Conservation (phyloP, 176 grass and related monocot genomes). For the Elaeis guineensis region DNA sequence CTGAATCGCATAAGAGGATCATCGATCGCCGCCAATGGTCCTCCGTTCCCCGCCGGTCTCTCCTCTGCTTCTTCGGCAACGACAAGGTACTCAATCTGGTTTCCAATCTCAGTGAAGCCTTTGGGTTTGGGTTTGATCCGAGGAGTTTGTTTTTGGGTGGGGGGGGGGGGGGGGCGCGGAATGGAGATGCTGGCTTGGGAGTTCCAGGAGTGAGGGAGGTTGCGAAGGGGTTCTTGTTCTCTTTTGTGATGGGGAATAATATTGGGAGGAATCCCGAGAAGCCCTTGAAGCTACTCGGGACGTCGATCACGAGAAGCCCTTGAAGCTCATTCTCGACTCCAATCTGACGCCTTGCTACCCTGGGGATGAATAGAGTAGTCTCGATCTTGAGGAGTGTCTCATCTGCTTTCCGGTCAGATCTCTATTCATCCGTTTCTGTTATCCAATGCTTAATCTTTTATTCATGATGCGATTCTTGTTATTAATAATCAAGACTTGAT, state of each 20-base stretch:
- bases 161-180: not conserved
- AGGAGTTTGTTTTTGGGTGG: not conserved
- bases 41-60: not conserved
- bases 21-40: not conserved
- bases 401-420: constrained; percentile 87
- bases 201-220: not conserved
- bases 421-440: constrained; percentile 10
- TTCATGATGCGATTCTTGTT: too few species aligned
- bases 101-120: too few species aligned
- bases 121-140: not conserved
- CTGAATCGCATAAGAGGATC: too few species aligned
- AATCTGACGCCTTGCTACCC: constrained; percentile 92
- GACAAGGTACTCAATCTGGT: too few species aligned
- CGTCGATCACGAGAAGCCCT: constrained; percentile 90
- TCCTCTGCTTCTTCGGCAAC: not conserved
- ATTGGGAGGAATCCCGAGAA: constrained; percentile 91
- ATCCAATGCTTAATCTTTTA: not conserved
- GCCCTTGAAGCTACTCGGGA: constrained; percentile 83
- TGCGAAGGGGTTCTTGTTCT: not conserved
- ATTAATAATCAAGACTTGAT: not conserved
- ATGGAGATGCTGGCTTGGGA: too few species aligned
- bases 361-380: constrained; percentile 48
- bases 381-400: constrained; percentile 88
- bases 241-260: constrained; percentile 66
- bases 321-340: constrained; percentile 94